Conservation (phyloP, 2,329 filamentous ascomycete genomes). For the Pyrenophora tritici-repentis region DNA sequence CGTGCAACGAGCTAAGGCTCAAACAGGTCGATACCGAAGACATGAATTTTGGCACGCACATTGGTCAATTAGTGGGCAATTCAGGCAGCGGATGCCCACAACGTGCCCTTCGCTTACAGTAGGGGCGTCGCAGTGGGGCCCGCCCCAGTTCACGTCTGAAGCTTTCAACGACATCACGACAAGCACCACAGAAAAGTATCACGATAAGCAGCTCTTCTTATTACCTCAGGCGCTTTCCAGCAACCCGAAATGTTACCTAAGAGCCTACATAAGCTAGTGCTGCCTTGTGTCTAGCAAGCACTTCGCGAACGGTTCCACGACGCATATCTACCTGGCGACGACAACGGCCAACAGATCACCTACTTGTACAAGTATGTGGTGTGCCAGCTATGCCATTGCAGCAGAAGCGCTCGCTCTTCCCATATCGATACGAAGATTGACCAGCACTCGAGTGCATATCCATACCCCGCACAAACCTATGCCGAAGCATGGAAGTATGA, state of each 20-base stretch:
- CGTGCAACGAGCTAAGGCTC: background rate
- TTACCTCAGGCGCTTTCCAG: conserved; percentile 28
- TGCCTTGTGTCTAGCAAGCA: conserved; percentile 27
- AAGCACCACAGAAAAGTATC: background rate
- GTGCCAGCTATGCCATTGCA: conserved; percentile 21
- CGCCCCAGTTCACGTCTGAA: conserved; percentile 8
- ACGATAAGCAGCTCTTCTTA: conserved; percentile 27
- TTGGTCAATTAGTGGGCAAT: background rate
- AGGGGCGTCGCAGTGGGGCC: conserved; percentile 14
- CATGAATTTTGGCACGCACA: background rate
- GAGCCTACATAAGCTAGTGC: conserved; percentile 33
- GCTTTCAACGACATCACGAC: conserved; percentile 28
- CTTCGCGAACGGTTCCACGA: conserved; percentile 27
- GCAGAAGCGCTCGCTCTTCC: conserved; percentile 42
- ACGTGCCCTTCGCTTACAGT: conserved; percentile 22
- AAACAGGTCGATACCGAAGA: background rate
- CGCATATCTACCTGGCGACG: conserved; percentile 20
- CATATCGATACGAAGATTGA: conserved; percentile 38
- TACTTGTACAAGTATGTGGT: conserved; percentile 21
- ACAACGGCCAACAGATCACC: conserved; percentile 19
- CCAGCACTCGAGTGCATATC: conserved; percentile 32
- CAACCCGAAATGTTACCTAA: conserved; percentile 24
- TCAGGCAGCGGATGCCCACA: conserved; percentile 4
- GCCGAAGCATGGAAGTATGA: conserved; percentile 26
- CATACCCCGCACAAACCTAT: conserved; percentile 29